Evolutionary conservation across 2,329 filamentous ascomycete species (phyloP).

Genomic region (Dendrostoma leiphaemia): DNA sequence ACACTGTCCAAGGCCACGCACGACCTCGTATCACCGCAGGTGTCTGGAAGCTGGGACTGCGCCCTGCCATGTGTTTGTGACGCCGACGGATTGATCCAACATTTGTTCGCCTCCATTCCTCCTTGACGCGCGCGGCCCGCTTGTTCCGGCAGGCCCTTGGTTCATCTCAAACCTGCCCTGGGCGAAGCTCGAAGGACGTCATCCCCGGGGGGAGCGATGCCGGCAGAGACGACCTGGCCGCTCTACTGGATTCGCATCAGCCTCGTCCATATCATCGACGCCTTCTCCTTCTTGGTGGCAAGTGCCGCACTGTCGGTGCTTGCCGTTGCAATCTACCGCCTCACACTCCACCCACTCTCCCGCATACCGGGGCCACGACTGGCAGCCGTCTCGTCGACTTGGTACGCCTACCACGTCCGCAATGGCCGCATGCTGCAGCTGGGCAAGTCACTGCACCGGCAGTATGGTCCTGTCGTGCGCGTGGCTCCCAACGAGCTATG

Average conservation of each 20-base stretch:
- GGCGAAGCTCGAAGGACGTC: too few species aligned
- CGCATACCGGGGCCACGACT: constrained; percentile 44
- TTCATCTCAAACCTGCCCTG: too few species aligned
- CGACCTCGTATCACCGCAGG: too few species aligned
- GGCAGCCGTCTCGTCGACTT: constrained; percentile 46
- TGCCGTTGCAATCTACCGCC: constrained; percentile 30
- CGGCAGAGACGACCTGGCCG: neutral
- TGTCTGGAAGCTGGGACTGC: too few species aligned
- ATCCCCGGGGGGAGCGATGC: neutral
- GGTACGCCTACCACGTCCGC: constrained; percentile 45
- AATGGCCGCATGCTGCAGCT: constrained; percentile 41
- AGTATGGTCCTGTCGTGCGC: constrained; percentile 50
- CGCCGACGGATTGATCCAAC: too few species aligned
- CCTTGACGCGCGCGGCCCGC: too few species aligned
- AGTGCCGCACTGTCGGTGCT: neutral
- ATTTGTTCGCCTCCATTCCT: too few species aligned
- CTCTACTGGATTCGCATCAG: neutral
- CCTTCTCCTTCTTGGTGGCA: neutral
- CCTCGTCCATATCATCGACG: neutral
- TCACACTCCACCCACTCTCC: constrained; percentile 43
- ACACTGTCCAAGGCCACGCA: too few species aligned
- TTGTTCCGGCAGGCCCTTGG: too few species aligned
- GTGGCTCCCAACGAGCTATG: constrained; percentile 54
- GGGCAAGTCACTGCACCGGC: constrained; percentile 41
- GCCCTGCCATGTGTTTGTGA: too few species aligned